Evolutionary conservation across 371 early-diverging fungal species (phyloP), one percentile per base, ranked within the genome.

Genomic region (Zancudomyces culisetae): DNA sequence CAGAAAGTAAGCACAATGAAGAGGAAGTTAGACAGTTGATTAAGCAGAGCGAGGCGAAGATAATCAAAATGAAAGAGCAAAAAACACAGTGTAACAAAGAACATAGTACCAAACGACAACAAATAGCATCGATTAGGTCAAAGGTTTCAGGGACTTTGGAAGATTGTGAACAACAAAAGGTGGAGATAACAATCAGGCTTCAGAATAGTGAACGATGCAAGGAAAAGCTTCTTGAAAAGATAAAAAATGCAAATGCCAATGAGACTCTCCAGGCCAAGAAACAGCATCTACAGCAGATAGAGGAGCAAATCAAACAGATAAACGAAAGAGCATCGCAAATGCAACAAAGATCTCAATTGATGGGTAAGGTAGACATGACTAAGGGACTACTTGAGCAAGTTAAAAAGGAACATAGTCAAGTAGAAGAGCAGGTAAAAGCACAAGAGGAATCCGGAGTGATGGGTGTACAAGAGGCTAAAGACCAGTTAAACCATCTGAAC

Each of bases 101-200:
- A n/a, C n/a, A 43, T 8, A 4, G 8, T n/a, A 49, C 21, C 20
- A 27, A 49, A 12, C 24, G 27, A 49, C 6, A 4, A 12, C 4
- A 49, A 3, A 8, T 49, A 4, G 4, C 22, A 4, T 49, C 52
- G 10, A 12, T 52, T 3, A 49, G 45, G 10, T 19, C 4, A 42
- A 52, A 53, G 21, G n/a, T 53, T 18, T 4, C 18, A 4, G 24
- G 26, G n/a, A n/a, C n/a, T 24, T 18, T 46, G 10, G 50, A 23
- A 13, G 15, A 20, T 3, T 2, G 4, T n/a, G 21, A 53, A 53
- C 2, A 6, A 22, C 52, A 53, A 53, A 52, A 53, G 51, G 53
- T 6, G 15, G 20, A 22, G 4, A 8, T 53, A 8, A 52, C 15
- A 21, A 12, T 3, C 22, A 20, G 26, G 29, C 52, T 52, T 12